phyloP scores from a whole-genome alignment of 1,139 yeast species.

The Geotrichum klebahnii region DNA sequence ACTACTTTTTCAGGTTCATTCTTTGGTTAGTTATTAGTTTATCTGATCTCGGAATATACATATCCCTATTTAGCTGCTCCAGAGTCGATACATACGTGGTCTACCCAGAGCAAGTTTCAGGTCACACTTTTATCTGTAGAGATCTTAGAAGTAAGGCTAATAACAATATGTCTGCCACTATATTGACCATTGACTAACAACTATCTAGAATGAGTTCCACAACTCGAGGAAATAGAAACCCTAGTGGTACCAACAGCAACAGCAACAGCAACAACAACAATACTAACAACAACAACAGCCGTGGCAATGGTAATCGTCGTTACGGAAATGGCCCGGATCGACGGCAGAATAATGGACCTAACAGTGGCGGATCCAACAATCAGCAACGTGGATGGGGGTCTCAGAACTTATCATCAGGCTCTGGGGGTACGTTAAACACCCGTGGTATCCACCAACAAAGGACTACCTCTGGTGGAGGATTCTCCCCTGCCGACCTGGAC shows the following conservation, averaged over 20 bases:
- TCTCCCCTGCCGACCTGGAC: conserved; percentile 17
- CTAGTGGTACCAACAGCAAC: conserved; percentile 9
- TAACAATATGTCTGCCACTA: too few species aligned
- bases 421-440: background rate
- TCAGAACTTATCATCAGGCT: background rate
- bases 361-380: conserved; percentile 7
- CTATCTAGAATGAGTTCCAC: conserved; percentile 15
- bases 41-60: too few species aligned
- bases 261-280: conserved; percentile 10
- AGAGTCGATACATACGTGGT: too few species aligned
- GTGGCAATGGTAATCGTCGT: conserved; percentile 11
- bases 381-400: conserved; percentile 3
- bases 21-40: conserved; percentile 1
- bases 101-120: background rate
- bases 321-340: conserved; percentile 14
- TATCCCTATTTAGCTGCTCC: too few species aligned
- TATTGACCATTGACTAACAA: background rate
- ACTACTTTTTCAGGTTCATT: background rate
- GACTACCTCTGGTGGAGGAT: conserved; percentile 3
- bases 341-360: conserved; percentile 6
- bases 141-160: conserved; percentile 1
- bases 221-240: conserved; percentile 14
- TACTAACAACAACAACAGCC: conserved; percentile 10
- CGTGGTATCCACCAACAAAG: conserved; percentile 5
- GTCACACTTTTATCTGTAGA: background rate